Conservation (phyloP, 2,329 filamentous ascomycete genomes). For the Hymenoscyphus infarciens region DNA sequence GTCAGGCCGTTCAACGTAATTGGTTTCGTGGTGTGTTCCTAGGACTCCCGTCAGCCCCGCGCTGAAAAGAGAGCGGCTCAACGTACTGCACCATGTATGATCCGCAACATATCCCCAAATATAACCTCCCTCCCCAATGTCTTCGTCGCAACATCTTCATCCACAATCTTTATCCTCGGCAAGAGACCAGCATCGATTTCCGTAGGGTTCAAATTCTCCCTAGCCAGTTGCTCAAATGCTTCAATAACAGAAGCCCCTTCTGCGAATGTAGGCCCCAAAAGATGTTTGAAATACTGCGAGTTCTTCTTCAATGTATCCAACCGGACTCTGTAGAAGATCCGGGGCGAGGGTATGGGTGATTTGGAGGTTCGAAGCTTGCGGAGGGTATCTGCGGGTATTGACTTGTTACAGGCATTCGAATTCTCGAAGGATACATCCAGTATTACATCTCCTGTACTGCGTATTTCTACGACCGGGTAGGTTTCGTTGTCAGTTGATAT, state of each 20-base stretch:
- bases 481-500: conserved; percentile 25
- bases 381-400: conserved; percentile 47
- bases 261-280: conserved; percentile 63
- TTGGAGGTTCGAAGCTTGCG: conserved; percentile 36
- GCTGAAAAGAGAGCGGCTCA: background rate
- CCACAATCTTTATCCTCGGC: conserved; percentile 60
- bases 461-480: conserved; percentile 46
- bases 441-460: conserved; percentile 58
- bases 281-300: conserved; percentile 67
- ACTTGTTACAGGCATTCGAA: conserved; percentile 47
- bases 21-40: conserved; percentile 36
- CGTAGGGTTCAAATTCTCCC: conserved; percentile 44
- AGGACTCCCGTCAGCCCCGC: conserved; percentile 6
- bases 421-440: conserved; percentile 65
- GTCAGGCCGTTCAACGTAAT: conserved; percentile 58
- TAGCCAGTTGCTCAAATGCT: conserved; percentile 47
- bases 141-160: conserved; percentile 65
- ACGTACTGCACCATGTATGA: conserved; percentile 56
- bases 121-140: conserved; percentile 56
- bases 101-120: conserved; percentile 64
- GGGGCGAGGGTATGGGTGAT: conserved; percentile 25
- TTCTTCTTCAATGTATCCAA: conserved; percentile 53
- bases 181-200: conserved; percentile 50
- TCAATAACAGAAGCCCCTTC: conserved; percentile 56
- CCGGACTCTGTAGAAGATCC: conserved; percentile 54